Conservation (phyloP, 1,139 yeast species). For the Yamadazyma friedrichii region DNA sequence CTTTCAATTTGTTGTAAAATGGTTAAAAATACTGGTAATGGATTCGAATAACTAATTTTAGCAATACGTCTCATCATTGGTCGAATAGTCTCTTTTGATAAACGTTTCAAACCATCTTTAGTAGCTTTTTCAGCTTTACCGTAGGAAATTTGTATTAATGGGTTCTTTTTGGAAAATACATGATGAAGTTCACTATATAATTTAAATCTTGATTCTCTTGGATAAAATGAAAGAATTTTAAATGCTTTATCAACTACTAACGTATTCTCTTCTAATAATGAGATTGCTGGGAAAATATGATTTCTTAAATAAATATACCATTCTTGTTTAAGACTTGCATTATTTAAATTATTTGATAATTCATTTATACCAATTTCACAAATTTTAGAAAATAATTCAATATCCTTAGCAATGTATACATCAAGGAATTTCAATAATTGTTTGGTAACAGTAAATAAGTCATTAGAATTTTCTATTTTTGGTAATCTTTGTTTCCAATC, state of each 20-base stretch:
- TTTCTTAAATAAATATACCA: conserved; percentile 70
- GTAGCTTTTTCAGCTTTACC: conserved; percentile 79
- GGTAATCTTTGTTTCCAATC: conserved; percentile 51
- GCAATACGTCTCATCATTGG: conserved; percentile 79
- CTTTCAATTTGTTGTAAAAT: conserved; percentile 79
- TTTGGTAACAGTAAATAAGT: conserved; percentile 46
- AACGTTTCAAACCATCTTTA: conserved; percentile 74
- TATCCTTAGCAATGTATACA: conserved; percentile 50
- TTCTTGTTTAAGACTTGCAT: conserved; percentile 26
- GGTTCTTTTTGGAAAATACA: conserved; percentile 56
- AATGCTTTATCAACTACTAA: conserved; percentile 63
- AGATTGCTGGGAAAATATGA: conserved; percentile 66
- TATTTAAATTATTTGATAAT: conserved; percentile 20
- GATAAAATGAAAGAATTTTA: conserved; percentile 50
- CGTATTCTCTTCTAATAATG: conserved; percentile 61
- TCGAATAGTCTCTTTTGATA: conserved; percentile 81
- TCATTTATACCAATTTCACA: conserved; percentile 56
- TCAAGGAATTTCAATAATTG: conserved; percentile 57
- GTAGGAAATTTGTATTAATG: conserved; percentile 61
- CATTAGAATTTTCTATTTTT: conserved; percentile 34
- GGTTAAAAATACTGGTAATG: conserved; percentile 70
- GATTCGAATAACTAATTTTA: conserved; percentile 75
- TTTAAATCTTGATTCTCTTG: conserved; percentile 67
- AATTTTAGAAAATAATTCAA: conserved; percentile 53
- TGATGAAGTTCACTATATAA: conserved; percentile 78